A percentile compares a stretch with the other conserved stretches of the same genome.
Conservation (phyloP, 2,329 filamentous ascomycete genomes). For the Basipetospora sp. region DNA sequence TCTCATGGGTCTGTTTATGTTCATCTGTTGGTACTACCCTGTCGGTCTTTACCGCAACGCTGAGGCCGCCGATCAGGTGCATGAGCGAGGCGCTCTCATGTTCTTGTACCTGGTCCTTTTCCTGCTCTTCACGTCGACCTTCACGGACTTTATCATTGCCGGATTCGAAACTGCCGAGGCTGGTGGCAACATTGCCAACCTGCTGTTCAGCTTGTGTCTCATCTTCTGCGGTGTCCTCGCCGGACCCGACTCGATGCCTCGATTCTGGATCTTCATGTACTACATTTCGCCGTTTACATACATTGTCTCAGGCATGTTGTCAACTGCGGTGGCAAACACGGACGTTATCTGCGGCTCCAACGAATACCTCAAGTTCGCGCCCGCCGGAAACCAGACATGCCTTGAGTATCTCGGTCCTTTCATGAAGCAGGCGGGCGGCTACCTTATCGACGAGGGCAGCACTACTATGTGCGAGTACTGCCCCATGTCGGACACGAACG, state of each 20-base stretch:
- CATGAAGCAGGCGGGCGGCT: constrained; percentile 34
- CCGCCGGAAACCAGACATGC: constrained; percentile 45
- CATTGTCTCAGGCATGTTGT: constrained; percentile 56
- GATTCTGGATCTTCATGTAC: constrained; percentile 79
- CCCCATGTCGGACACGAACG: constrained; percentile 34
- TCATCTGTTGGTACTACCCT: constrained; percentile 73
- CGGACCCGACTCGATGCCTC: constrained; percentile 44
- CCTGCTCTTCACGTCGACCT: constrained; percentile 68
- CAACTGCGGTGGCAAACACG: constrained; percentile 54
- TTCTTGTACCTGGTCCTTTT: constrained; percentile 64
- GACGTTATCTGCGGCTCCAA: constrained; percentile 50
- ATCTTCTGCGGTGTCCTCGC: constrained; percentile 67
- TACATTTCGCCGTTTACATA: constrained; percentile 72
- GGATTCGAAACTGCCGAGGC: constrained; percentile 61
- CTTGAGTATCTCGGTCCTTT: constrained; percentile 40
- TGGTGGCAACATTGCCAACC: constrained; percentile 60
- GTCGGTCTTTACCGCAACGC: constrained; percentile 64
- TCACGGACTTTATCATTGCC: constrained; percentile 63
- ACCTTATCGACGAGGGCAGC: constrained; percentile 32
- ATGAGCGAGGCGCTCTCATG: constrained; percentile 61
- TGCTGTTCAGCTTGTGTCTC: constrained; percentile 58
- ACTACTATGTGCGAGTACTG: constrained; percentile 43
- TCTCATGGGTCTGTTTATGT: constrained; percentile 62
- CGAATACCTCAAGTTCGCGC: constrained; percentile 54
- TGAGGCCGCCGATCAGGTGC: constrained; percentile 39